phyloP scores from a whole-genome alignment of 768 basidiomycete species.

The Suillus plorans region DNA sequence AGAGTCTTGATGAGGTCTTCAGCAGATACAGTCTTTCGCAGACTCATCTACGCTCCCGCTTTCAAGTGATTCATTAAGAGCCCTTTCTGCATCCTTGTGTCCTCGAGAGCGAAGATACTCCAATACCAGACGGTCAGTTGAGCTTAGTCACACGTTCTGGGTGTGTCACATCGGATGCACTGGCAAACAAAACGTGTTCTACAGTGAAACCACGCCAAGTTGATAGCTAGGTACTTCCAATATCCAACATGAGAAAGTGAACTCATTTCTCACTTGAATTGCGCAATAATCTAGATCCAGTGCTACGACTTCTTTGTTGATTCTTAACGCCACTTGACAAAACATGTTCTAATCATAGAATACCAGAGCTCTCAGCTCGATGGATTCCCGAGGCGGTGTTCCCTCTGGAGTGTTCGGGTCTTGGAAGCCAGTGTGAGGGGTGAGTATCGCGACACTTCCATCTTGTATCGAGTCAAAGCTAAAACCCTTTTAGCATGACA shows the following conservation, averaged over 20 bases:
- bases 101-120: conserved; percentile 51
- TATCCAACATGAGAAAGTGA: conserved; percentile 1
- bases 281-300: background rate
- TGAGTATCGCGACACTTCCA: conserved; percentile 30
- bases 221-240: background rate
- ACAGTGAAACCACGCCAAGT: too few relatives aligned
- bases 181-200: too few relatives aligned
- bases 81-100: conserved; percentile 44
- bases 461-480: conserved; percentile 38
- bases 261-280: background rate
- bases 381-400: conserved; percentile 32
- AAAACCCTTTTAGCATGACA: background rate
- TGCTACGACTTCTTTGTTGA: too few relatives aligned
- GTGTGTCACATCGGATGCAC: conserved; percentile 26
- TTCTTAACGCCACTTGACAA: background rate
- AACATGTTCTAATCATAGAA: background rate
- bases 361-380: conserved; percentile 30
- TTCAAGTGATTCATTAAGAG: conserved; percentile 41
- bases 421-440: conserved; percentile 35
- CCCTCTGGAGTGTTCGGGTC: conserved; percentile 36
- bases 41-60: conserved; percentile 32
- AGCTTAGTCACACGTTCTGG: conserved; percentile 17
- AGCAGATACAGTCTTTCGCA: conserved; percentile 39
- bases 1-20: conserved; percentile 57
- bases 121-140: conserved; percentile 41